Evolutionary conservation across 2,329 filamentous ascomycete genomes (phyloP).

Genomic region (Epichloe sibirici): DNA sequence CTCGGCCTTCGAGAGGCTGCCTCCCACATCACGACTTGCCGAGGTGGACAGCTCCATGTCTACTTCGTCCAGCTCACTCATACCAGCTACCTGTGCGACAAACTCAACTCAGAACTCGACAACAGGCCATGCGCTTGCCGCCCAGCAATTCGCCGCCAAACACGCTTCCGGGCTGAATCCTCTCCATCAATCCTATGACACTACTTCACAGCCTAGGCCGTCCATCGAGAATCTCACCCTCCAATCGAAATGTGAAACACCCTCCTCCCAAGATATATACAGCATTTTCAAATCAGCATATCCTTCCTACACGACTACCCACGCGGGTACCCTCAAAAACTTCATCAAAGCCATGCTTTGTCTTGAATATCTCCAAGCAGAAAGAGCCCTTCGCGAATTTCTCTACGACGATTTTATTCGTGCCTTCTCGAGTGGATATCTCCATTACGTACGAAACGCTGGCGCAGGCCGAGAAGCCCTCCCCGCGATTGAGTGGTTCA

Average conservation of each 20-base stretch:
- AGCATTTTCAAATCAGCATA: slow-evolving; percentile 30
- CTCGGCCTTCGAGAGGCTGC: slow-evolving; percentile 8
- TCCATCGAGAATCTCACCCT: background rate
- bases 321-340: slow-evolving; percentile 23
- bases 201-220: background rate
- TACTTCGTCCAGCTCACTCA: slow-evolving; percentile 17
- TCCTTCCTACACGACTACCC: slow-evolving; percentile 28
- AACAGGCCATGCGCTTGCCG: background rate
- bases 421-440: slow-evolving; percentile 29
- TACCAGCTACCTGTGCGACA: slow-evolving; percentile 14
- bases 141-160: background rate
- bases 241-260: background rate
- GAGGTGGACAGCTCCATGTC: slow-evolving; percentile 14
- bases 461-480: slow-evolving; percentile 17
- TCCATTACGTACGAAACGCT: slow-evolving; percentile 24
- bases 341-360: slow-evolving; percentile 35
- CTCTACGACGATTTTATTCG: slow-evolving; percentile 43
- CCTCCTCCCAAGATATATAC: slow-evolving; percentile 12
- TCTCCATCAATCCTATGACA: background rate
- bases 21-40: slow-evolving; percentile 10
- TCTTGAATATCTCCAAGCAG: slow-evolving; percentile 25
- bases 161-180: background rate
- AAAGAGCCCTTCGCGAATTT: slow-evolving; percentile 25
- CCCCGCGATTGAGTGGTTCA: slow-evolving; percentile 31
- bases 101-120: slow-evolving; percentile 1